Evolutionary conservation across 495 filamentous ascomycete genomes (phyloP).

Genomic region (Astrocystis sublimbata): DNA sequence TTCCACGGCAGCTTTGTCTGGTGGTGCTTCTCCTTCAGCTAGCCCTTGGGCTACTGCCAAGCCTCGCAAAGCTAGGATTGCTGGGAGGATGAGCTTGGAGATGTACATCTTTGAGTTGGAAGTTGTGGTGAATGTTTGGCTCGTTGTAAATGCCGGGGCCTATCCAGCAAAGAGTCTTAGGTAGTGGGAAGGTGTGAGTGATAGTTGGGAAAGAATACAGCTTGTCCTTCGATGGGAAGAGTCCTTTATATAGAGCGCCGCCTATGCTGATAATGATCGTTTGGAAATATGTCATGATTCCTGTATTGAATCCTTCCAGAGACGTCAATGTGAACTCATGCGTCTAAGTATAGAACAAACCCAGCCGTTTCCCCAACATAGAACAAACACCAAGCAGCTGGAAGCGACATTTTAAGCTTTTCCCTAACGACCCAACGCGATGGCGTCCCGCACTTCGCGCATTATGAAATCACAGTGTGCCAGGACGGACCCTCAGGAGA

Average conservation of each 20-base stretch:
- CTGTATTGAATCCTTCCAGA: background rate
- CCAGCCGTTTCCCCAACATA: background rate
- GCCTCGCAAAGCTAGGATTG: background rate
- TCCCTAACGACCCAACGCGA: background rate
- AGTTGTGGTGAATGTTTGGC: background rate
- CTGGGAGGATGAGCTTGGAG: constrained; percentile 6
- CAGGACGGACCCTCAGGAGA: background rate
- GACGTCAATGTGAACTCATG: constrained; percentile 14
- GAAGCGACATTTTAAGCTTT: background rate
- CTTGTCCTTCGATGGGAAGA: no score
- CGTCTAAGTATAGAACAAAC: background rate
- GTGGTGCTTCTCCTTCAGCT: background rate
- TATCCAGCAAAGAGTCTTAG: background rate
- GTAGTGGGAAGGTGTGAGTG: background rate
- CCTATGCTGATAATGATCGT: background rate
- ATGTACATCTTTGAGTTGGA: background rate
- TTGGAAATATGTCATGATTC: background rate
- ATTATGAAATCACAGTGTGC: background rate
- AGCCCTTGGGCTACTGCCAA: no score
- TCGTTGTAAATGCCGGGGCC: background rate
- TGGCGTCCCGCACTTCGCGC: background rate
- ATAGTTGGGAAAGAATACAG: background rate
- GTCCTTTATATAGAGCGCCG: background rate
- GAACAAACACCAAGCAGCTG: background rate
- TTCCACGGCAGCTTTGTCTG: background rate